A percentile compares a stretch with the other conserved stretches of the same genome.
These are phyloP conservation scores for Cardiosporidium cionae DNA, from an alignment of 169 alveolate species.

Conservation along the genomic window DNA sequence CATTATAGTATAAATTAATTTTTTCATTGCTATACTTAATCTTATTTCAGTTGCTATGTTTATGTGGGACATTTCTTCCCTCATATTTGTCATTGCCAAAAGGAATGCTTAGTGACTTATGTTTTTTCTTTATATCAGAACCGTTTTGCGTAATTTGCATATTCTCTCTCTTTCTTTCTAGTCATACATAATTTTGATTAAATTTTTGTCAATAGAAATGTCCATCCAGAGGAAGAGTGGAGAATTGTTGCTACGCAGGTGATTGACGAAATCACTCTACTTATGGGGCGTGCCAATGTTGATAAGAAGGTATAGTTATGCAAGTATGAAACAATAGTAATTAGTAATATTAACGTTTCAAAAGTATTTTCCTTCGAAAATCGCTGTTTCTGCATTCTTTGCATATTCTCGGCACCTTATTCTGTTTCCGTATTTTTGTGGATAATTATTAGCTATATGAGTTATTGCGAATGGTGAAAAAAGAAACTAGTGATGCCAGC, in stretches of 20 bases:
- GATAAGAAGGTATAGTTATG: conserved; percentile 5
- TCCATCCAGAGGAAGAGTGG: not conserved
- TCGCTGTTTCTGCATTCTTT: not conserved
- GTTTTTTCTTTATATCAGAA: no score
- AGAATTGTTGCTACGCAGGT: conserved; percentile 2
- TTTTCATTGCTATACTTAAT: not conserved
- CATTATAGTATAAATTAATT: not conserved
- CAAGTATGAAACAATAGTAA: no score
- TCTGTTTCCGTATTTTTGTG: not conserved
- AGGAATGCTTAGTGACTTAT: no score
- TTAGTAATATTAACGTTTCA: no score
- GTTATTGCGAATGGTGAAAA: not conserved
- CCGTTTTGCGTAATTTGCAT: no score
- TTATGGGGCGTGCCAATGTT: conserved; percentile 10
- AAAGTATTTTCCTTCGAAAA: no score
- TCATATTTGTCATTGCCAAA: no score
- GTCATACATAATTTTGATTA: not conserved
- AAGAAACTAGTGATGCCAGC: not conserved
- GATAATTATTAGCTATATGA: not conserved
- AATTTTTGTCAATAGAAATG: not conserved
- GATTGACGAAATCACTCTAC: not conserved
- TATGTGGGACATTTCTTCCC: no score
- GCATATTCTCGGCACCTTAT: not conserved
- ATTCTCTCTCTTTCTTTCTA: no score
- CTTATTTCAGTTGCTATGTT: not conserved